Percentiles rank a stretch among this genome's conserved stretches.
phyloP scores from a whole-genome alignment of 768 basidiomycete species.

The Tylopilus subfusipes region DNA sequence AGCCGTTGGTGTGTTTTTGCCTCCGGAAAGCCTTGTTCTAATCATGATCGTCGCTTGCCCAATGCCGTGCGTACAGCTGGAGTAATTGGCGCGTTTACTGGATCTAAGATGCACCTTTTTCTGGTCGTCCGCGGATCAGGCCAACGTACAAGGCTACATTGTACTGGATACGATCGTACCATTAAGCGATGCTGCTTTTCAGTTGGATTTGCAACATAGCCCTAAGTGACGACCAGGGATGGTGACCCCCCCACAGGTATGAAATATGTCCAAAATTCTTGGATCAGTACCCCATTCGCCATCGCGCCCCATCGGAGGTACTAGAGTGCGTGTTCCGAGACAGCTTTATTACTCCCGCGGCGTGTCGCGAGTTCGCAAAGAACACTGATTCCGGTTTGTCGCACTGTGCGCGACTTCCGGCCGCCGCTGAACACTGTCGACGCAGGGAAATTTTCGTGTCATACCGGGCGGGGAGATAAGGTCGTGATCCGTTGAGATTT shows the following conservation, averaged over 20 bases:
- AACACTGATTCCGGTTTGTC: conserved; percentile 8
- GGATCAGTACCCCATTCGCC: neutral
- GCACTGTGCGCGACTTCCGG: conserved; percentile 18
- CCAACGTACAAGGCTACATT: conserved; percentile 5
- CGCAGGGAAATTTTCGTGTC: conserved; percentile 5
- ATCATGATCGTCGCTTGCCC: conserved; percentile 24
- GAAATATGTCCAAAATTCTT: neutral
- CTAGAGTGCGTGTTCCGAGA: conserved; percentile 9
- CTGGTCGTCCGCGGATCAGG: conserved; percentile 27
- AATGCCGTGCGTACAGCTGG: conserved; percentile 18
- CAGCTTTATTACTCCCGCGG: conserved; percentile 26
- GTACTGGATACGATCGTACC: conserved; percentile 1
- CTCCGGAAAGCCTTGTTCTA: neutral
- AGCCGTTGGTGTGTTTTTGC: neutral
- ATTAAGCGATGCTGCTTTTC: neutral
- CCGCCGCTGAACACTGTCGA: conserved; percentile 14
- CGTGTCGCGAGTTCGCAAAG: conserved; percentile 21
- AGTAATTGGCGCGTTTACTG: neutral
- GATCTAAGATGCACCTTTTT: conserved; percentile 25
- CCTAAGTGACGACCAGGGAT: neutral
- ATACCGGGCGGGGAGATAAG: conserved; percentile 27
- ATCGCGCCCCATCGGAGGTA: conserved; percentile 5
- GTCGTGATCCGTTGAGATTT: conserved; percentile 31
- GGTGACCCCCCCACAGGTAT: conserved; percentile 7
- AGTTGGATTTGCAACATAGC: conserved; percentile 10